A percentile compares a stretch with the other conserved stretches of the same genome.
Evolutionary conservation across 306 rosid species (phyloP).

Genomic region (Adenanthera pavonina): DNA sequence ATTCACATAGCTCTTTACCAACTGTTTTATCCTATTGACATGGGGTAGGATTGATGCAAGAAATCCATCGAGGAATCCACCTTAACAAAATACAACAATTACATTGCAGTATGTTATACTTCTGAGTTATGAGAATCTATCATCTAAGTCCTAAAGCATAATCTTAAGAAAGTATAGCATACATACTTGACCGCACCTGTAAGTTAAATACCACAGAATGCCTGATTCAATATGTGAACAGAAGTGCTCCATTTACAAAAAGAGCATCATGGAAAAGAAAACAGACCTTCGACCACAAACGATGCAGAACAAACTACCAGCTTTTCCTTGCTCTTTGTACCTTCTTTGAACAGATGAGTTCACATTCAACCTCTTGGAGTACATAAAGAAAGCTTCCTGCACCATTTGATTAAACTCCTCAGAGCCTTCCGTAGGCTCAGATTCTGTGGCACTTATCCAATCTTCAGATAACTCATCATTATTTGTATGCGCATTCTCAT

Average conservation of each 20-base stretch:
- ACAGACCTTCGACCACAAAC: slow-evolving; percentile 96
- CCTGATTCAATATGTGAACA: slow-evolving; percentile 53
- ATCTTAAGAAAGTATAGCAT: slow-evolving; percentile 44
- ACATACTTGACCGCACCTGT: slow-evolving; percentile 43
- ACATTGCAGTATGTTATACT: slow-evolving; percentile 24
- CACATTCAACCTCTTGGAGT: slow-evolving; percentile 76
- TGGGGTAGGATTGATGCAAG: slow-evolving; percentile 26
- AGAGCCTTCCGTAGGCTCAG: slow-evolving; percentile 73
- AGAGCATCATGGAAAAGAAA: slow-evolving; percentile 61
- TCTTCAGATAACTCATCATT: slow-evolving; percentile 68
- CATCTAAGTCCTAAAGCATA: slow-evolving; percentile 31
- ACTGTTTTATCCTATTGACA: slow-evolving; percentile 41
- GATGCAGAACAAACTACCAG: slow-evolving; percentile 91
- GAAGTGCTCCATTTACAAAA: slow-evolving; percentile 51
- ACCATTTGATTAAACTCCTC: slow-evolving; percentile 81
- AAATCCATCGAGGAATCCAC: slow-evolving; percentile 29
- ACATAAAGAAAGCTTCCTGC: slow-evolving; percentile 72
- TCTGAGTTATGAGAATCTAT: slow-evolving; percentile 36
- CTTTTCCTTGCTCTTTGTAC: slow-evolving; percentile 86
- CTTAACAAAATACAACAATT: slow-evolving; percentile 34
- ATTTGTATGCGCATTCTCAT: slow-evolving; percentile 51
- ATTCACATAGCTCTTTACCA: slow-evolving; percentile 39
- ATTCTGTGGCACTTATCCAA: slow-evolving; percentile 53
- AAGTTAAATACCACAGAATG: slow-evolving; percentile 47
- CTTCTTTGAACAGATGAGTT: slow-evolving; percentile 64